Base-by-base conservation (phyloP, 2,329 filamentous ascomycete species). In the Immersiporthe knoxdaviesiana region DNA sequence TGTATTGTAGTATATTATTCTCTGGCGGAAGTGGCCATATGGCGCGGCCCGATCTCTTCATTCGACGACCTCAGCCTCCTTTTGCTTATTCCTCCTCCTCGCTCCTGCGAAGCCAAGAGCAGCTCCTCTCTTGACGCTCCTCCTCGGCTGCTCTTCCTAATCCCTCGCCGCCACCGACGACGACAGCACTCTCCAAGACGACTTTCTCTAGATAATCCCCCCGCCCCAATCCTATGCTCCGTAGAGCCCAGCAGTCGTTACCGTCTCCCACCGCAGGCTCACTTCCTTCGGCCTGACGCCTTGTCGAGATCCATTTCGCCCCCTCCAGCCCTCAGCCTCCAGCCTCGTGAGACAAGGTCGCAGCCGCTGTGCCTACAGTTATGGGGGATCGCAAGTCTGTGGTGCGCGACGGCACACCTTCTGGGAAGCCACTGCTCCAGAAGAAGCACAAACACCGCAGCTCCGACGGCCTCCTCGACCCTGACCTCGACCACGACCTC, bases 401-500 rank as follows among this genome's bases (percentile, higher is more conserved):
- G 14, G 12, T 66, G 14, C 69, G 69, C 24, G 69, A 67, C 30
- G 50, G 47, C 5, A 64, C 67, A 1, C 62, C 64, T 30, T 71
- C 69, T 2, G 69, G 69, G 35, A 71, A 71, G 41, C 69, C 69
- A n/a, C 64, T 71, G 39, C 69, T 71, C 2, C 64, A 65, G 39
- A 70, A 68, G 60, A 68, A 68, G 56, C 69, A 71, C 64, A 71
- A 69, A 30, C 67, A 69, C 4, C 60, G 69, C 65, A 61, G 69
- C 56, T 71, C 69, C 27, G 27, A 50, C 16, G 41, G 47, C 68
- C 56, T 58, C 41, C 61, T 54, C 52, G 63, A 66, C 64, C 71
- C 68, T 50, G 72, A 74, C 47, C 44, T n/a, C 21, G 58, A 72
- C 54, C 74, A 75, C 69, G 24, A 63, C n/a, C 32, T 18, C 39